Percentiles rank a stretch among this genome's conserved stretches.
phyloP scores from a whole-genome alignment of 257 asterid species.

The Salvia miltiorrhiza region DNA sequence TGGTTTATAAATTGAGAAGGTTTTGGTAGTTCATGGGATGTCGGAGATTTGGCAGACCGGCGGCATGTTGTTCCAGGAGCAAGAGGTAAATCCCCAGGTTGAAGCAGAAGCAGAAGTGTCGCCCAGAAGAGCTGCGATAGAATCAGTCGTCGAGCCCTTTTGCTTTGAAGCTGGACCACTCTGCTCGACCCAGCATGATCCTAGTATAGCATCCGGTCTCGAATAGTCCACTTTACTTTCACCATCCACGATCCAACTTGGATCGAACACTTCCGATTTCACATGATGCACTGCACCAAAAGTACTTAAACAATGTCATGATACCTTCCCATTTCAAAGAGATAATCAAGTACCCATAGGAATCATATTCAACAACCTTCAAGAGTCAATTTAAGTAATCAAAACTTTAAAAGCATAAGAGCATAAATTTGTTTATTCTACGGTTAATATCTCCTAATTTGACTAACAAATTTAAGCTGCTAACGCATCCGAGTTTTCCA shows the following conservation, averaged over 20 bases:
- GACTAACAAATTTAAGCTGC: constrained; percentile 1
- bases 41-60: constrained; percentile 42
- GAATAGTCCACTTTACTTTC: constrained; percentile 26
- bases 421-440: not conserved
- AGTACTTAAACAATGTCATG: not conserved
- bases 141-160: constrained; percentile 20
- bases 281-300: constrained; percentile 30
- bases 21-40: constrained; percentile 22
- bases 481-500: not conserved
- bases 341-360: not conserved
- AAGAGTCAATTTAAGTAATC: no score
- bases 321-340: not conserved
- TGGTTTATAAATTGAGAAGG: constrained; percentile 14
- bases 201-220: constrained; percentile 48
- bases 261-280: constrained; percentile 39
- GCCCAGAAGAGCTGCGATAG: constrained; percentile 24
- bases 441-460: not conserved
- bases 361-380: not conserved
- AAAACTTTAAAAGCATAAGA: not conserved
- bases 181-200: constrained; percentile 43
- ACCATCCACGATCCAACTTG: constrained; percentile 35
- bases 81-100: constrained; percentile 29
- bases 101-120: constrained; percentile 26
- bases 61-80: constrained; percentile 49
- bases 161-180: constrained; percentile 22